These are phyloP conservation scores for Podaxis sp. DNA, from an alignment of 768 basidiomycete species.

Conservation along the genomic window DNA sequence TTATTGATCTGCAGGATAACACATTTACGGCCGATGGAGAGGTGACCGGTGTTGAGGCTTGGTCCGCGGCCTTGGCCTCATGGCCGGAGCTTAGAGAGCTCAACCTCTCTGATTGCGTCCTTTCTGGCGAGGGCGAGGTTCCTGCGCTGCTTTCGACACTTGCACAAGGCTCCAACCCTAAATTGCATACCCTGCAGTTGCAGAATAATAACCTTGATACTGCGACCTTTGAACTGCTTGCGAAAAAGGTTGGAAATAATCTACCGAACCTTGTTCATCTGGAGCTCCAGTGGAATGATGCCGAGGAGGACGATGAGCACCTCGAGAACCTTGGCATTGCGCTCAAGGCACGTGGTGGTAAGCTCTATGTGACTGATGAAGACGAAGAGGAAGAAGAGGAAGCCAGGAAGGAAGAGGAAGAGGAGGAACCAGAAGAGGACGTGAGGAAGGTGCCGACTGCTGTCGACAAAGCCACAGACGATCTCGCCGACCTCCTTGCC, in stretches of 20 bases:
- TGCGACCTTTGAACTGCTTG: constrained; percentile 61
- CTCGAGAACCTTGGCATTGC: constrained; percentile 48
- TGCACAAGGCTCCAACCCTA: constrained; percentile 63
- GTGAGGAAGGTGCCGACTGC: constrained; percentile 20
- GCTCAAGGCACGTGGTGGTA: constrained; percentile 64
- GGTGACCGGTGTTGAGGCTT: constrained; percentile 45
- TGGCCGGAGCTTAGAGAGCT: constrained; percentile 76
- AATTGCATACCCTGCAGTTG: constrained; percentile 71
- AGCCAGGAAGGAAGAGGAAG: constrained; percentile 46
- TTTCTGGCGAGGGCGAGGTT: constrained; percentile 78
- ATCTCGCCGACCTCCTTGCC: constrained; percentile 61
- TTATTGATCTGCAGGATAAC: constrained; percentile 92
- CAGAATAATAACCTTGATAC: constrained; percentile 91
- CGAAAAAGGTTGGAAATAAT: constrained; percentile 57
- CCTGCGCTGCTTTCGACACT: constrained; percentile 61
- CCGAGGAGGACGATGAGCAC: constrained; percentile 70
- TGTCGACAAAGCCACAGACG: constrained; percentile 37
- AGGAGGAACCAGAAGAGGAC: constrained; percentile 28
- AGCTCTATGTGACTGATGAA: constrained; percentile 66
- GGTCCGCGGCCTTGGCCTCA: constrained; percentile 59
- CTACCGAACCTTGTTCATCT: constrained; percentile 57
- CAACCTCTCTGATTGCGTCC: constrained; percentile 89
- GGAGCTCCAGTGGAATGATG: constrained; percentile 90
- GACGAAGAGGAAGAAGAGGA: constrained; percentile 76
- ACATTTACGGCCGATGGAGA: constrained; percentile 65